Evolutionary conservation across 2,329 filamentous ascomycete genomes (phyloP).

Genomic region (Orbilia blumenaviensis): DNA sequence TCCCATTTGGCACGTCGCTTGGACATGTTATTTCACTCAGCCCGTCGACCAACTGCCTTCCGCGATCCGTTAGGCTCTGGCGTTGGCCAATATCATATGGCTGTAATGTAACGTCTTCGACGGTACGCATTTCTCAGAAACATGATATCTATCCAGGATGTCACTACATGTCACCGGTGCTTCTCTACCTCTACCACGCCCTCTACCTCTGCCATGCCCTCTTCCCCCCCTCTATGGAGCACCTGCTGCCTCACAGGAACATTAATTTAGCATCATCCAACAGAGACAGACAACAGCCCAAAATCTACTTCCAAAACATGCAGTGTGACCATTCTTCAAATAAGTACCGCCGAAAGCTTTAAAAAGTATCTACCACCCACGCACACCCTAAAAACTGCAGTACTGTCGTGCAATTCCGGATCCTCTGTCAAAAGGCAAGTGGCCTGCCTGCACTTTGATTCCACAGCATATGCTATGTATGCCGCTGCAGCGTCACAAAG

Average conservation of each 20-base stretch:
- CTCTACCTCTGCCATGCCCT: too few species aligned
- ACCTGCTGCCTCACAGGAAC: background rate
- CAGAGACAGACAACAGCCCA: background rate
- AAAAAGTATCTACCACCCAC: background rate
- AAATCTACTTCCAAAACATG: background rate
- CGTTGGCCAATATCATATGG: background rate
- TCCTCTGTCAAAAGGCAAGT: background rate
- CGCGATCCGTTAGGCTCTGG: background rate
- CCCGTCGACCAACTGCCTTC: background rate
- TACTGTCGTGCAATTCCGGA: background rate
- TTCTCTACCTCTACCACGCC: too few species aligned
- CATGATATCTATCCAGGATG: background rate
- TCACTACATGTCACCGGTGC: too few species aligned
- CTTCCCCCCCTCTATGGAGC: too few species aligned
- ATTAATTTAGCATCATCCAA: background rate
- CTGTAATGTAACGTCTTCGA: background rate
- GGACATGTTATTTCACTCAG: too few species aligned
- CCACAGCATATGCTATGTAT: conserved; percentile 3
- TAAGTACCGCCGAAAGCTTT: background rate
- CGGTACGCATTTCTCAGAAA: background rate
- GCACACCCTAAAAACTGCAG: background rate
- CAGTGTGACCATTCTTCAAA: conserved; percentile 9
- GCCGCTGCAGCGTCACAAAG: background rate
- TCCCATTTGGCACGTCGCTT: too few species aligned
- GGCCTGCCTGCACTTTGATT: conserved; percentile 1